Evolutionary conservation across 108 stramenopile genomes (phyloP).

Genomic region (Cyclostephanos invisitatus): DNA sequence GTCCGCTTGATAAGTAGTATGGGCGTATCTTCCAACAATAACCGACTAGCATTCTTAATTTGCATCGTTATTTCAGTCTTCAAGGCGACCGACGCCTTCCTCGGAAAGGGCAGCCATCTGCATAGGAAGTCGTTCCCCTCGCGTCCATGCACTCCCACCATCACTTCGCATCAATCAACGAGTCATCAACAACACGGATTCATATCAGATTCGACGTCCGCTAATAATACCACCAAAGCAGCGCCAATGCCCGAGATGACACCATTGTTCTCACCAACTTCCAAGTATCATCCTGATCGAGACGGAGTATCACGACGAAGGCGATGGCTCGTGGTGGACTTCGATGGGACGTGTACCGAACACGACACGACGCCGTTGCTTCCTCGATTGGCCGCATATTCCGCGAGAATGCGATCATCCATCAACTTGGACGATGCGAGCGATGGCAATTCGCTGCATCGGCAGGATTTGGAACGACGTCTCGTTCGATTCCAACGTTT

Average conservation of each 20-base stretch:
- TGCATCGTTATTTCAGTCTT: background rate
- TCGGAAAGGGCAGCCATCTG: background rate
- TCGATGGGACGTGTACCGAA: slow-evolving; percentile 57
- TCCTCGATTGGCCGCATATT: slow-evolving; percentile 49
- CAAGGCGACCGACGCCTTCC: background rate
- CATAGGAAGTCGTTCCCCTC: background rate
- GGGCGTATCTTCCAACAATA: background rate
- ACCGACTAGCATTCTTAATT: background rate
- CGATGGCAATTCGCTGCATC: slow-evolving; percentile 18
- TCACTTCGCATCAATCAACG: background rate
- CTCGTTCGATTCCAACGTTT: slow-evolving; percentile 33
- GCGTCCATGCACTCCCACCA: background rate
- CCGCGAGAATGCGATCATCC: slow-evolving; percentile 30
- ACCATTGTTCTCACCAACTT: slow-evolving; percentile 13
- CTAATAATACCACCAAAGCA: too few relatives aligned
- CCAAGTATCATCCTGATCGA: slow-evolving; percentile 20
- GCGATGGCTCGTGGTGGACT: slow-evolving; percentile 56
- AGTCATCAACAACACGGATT: background rate
- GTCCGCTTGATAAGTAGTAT: too few relatives aligned
- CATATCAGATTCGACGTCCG: background rate
- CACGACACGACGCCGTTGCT: slow-evolving; percentile 59
- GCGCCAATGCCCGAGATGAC: background rate
- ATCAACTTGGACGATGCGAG: background rate
- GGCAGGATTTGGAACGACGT: slow-evolving; percentile 41
- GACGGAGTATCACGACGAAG: slow-evolving; percentile 24